Evolutionary conservation across 176 grass and related monocot species (phyloP), one percentile per base, ranked within the genome.

Genomic region (Aegilops umbellulata): DNA sequence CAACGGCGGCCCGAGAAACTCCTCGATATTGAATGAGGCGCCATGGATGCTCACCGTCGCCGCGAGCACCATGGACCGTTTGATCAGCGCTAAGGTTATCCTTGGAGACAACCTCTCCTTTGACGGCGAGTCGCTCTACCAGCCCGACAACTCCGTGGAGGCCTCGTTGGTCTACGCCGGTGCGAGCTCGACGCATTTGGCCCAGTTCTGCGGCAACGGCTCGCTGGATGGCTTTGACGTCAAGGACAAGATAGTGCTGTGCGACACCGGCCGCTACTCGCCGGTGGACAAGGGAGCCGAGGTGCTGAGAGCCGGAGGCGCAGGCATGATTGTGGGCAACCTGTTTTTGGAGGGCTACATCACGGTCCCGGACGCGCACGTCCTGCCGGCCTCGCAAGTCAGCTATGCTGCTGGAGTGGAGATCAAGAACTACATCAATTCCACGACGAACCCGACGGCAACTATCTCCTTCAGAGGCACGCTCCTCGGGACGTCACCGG

Each of bases 21-120:
- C 11, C 38, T 25, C 38, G 3, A 0, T 73, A 38, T 44, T 3
- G 2, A 73, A 73, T 7, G 69, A 44, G 2, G 69, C 69, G 22
- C 69, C 69, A 3, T 73, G 69, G 69, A 73, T 73, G 69, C 69
- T 73, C 69, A 73, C 36, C 10, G 69, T 73, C 44, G 86, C 65
- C 14, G 90, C 86, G 10, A 77, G 77, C 71, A 88, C 82, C 61
- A 86, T 92, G 35, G 90, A 92, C 66, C 76, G 82, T 17, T 72
- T 46, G 24, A 31, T 92, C 26, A 10, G 39, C 17, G 68, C 69
- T 12, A 44, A 24, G n/a, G 69, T 73, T 22, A 41, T 14, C 6
- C 38, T 73, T 6, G 69, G 69, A 8, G 39, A 73, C 69, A n/a
- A n/a, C 11, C 12, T 25, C 69, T 44, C 69, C 36, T 73, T 73